Percentiles rank a stretch among this genome's conserved stretches.
Evolutionary conservation across 1,139 yeast genomes (phyloP).

Genomic region (Yarrowia galli): DNA sequence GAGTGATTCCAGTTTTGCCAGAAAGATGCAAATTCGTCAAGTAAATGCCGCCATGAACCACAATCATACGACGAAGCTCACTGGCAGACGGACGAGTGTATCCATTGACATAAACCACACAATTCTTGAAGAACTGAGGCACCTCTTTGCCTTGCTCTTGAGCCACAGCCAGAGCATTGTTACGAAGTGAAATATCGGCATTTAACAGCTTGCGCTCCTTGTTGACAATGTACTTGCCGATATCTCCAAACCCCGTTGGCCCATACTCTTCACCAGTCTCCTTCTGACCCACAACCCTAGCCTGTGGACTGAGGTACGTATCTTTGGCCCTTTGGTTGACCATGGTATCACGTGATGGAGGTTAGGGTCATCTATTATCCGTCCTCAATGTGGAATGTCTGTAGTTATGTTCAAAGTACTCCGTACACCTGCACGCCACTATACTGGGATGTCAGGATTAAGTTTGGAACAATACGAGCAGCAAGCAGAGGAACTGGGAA

Average conservation of each 20-base stretch:
- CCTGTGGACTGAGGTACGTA: slow-evolving; percentile 13
- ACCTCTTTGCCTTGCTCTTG: slow-evolving; percentile 40
- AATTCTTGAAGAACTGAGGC: slow-evolving; percentile 63
- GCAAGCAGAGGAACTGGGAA: too few species aligned
- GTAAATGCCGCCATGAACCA: slow-evolving; percentile 79
- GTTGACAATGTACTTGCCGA: slow-evolving; percentile 64
- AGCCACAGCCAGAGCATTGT: slow-evolving; percentile 39
- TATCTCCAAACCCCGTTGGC: slow-evolving; percentile 61
- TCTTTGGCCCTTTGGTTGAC: slow-evolving; percentile 36
- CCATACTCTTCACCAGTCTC: slow-evolving; percentile 9
- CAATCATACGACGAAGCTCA: slow-evolving; percentile 73
- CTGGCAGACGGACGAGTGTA: slow-evolving; percentile 79
- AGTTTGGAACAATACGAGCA: too few species aligned
- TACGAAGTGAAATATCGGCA: slow-evolving; percentile 54
- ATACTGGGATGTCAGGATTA: too few species aligned
- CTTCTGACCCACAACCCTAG: background rate
- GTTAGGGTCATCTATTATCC: too few species aligned
- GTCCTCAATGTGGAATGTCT: too few species aligned
- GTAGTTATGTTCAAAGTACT: too few species aligned
- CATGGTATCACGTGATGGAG: slow-evolving; percentile 13
- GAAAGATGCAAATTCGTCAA: slow-evolving; percentile 51
- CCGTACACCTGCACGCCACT: too few species aligned
- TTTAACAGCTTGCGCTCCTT: slow-evolving; percentile 67
- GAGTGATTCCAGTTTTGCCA: slow-evolving; percentile 79
- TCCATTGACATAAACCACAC: slow-evolving; percentile 82